A percentile compares a stretch with the other conserved stretches of the same genome.
Evolutionary conservation across 2,329 filamentous ascomycete species (phyloP).

Genomic region (Colletotrichum shisoi): DNA sequence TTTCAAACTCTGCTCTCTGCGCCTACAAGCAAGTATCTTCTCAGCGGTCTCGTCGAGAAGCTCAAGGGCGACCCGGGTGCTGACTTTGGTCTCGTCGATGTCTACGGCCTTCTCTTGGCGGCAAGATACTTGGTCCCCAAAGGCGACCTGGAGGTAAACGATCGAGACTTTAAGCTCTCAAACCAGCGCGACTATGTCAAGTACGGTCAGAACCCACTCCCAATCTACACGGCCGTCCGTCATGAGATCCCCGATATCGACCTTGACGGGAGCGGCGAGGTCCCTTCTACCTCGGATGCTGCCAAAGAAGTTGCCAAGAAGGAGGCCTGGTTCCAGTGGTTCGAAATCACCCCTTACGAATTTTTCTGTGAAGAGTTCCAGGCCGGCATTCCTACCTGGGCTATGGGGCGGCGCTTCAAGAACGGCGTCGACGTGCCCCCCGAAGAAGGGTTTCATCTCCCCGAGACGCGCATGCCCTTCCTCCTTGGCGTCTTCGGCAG

Average conservation of each 20-base stretch:
- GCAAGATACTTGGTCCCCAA: conserved; percentile 85
- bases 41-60: conserved; percentile 91
- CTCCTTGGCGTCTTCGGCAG: conserved; percentile 96
- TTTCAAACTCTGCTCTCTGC: conserved; percentile 82
- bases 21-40: conserved; percentile 90
- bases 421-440: conserved; percentile 71
- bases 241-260: conserved; percentile 85
- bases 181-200: conserved; percentile 81
- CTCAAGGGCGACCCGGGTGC: conserved; percentile 81
- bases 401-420: conserved; percentile 82
- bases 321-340: conserved; percentile 97
- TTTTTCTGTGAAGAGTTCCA: conserved; percentile 92
- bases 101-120: conserved; percentile 87
- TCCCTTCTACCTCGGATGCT: conserved; percentile 52
- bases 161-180: conserved; percentile 86
- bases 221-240: conserved; percentile 93
- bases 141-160: conserved; percentile 79
- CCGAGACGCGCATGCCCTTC: conserved; percentile 83
- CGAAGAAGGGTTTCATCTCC: conserved; percentile 73
- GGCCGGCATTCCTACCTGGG: conserved; percentile 95
- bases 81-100: conserved; percentile 88
- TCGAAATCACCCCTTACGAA: conserved; percentile 93
- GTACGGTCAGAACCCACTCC: conserved; percentile 81
- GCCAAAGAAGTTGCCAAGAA: conserved; percentile 63
- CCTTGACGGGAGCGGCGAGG: conserved; percentile 50